Base-by-base conservation (phyloP, 2,329 filamentous ascomycete genomes). In the Pyrenophora teres region DNA sequence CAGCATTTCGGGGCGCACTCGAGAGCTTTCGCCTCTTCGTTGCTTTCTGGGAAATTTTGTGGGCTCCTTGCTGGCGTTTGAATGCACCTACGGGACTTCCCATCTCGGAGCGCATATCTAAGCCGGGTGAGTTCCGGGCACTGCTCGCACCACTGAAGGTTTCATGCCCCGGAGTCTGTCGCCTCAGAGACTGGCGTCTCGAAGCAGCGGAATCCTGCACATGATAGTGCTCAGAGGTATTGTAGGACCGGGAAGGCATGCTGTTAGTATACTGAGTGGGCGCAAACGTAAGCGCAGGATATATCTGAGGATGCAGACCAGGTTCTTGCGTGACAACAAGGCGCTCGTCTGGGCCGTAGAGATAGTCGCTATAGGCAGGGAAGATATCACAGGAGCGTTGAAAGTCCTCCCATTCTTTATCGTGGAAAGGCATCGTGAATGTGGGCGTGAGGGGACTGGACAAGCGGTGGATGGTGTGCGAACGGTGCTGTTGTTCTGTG, bases 351-450 rank as follows among this genome's bases (percentile, higher is more conserved):
- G 57, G 23, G 25, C 60, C 64, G 8, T 50, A 60, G 12, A 67
- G 33, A 15, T 54, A 66, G 46, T 67, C 62, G 3, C 41, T 60
- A 37, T 61, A 67, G 6, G 64, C 63, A 13, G 63, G 63, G 31
- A 67, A 67, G 31, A 53, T 21, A 8, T 44, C 50, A 31, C 42
- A 54, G 45, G 66, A 63, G 38, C 60, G 62, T 43, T 55, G 53
- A 6, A 50, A 33, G 15, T 64, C 56, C 18, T 66, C 58, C 54
- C 56, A 63, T 2, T 61, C 52, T 19, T 35, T 38, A 16, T 63
- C 48, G n/a, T 15, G 50, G 35, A 56, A 63, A 13, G 59, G 53
- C 63, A 64, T 65, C n/a, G 15, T 47, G 32, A 21, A 36, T 43
- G 16, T 15, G 30, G 19, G 7, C 15, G 32, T 6, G 19, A 2